Evolutionary conservation across 768 basidiomycete species (phyloP).

Genomic region (Leccinum barrowsii): DNA sequence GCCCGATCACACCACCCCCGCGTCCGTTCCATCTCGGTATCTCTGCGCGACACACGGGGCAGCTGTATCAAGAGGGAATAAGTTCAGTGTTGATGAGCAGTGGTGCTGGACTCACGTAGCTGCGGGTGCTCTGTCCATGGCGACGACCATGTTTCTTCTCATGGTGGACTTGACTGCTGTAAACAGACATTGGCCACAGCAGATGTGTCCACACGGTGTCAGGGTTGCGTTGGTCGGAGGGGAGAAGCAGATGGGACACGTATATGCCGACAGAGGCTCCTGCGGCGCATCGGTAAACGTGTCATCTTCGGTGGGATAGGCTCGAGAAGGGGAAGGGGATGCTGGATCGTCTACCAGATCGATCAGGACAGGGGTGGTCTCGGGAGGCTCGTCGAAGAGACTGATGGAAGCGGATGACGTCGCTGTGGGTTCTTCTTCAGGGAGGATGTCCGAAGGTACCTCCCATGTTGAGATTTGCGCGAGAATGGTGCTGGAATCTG

Average conservation of each 20-base stretch:
- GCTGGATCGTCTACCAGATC: not conserved
- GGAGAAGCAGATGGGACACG: slow-evolving; percentile 78
- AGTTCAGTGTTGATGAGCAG: not conserved
- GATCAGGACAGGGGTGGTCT: not conserved
- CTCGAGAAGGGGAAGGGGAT: not conserved
- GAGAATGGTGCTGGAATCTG: not conserved
- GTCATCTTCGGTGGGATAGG: not conserved
- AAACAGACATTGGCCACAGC: slow-evolving; percentile 75
- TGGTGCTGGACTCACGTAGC: slow-evolving; percentile 36
- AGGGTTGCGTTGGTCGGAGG: slow-evolving; percentile 72
- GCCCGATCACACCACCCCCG: slow-evolving; percentile 64
- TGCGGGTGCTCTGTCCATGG: slow-evolving; percentile 29
- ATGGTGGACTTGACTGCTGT: slow-evolving; percentile 64
- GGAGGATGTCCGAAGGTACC: slow-evolving; percentile 11
- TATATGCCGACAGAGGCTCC: slow-evolving; percentile 54
- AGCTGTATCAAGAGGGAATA: slow-evolving; percentile 33
- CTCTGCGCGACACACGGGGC: slow-evolving; percentile 66
- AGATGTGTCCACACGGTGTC: slow-evolving; percentile 78
- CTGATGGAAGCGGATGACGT: not conserved
- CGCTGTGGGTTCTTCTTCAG: not conserved
- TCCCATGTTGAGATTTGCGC: slow-evolving; percentile 23
- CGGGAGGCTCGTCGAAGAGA: slow-evolving; percentile 1
- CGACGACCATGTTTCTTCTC: slow-evolving; percentile 40
- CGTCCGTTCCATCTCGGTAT: slow-evolving; percentile 70
- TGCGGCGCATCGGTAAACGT: not conserved